Percentiles rank a stretch among this genome's conserved stretches.
Conservation (phyloP, 176 grass and related monocot genomes). For the Zoysia pacifica region DNA sequence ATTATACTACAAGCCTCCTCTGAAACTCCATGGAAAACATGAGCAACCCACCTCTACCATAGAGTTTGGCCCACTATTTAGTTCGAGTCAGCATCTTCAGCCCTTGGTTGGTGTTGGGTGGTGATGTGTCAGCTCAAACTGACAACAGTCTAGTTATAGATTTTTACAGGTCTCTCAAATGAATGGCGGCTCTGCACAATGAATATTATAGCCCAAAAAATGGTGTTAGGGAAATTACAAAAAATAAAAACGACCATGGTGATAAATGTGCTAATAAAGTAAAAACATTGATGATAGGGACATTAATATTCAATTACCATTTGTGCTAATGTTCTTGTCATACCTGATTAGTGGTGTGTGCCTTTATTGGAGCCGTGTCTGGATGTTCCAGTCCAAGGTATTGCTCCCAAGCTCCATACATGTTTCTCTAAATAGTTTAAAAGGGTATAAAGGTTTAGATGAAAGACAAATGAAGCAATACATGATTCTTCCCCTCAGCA, state of each 20-base stretch:
- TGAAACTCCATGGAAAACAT: slow-evolving; percentile 40
- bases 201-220: neutral
- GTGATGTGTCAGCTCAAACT: slow-evolving; percentile 2
- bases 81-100: slow-evolving; percentile 23
- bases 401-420: slow-evolving; percentile 99
- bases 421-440: slow-evolving; percentile 67
- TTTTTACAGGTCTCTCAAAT: slow-evolving; percentile 95
- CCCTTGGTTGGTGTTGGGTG: slow-evolving; percentile 39
- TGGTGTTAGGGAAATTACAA: neutral
- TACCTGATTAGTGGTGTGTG: slow-evolving; percentile 84
- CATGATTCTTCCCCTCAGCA: slow-evolving; percentile 16
- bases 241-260: neutral
- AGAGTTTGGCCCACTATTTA: slow-evolving; percentile 38
- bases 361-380: slow-evolving; percentile 84
- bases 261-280: neutral
- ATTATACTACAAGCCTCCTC: slow-evolving; percentile 26
- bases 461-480: slow-evolving; percentile 21
- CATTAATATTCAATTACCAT: neutral
- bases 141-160: slow-evolving; percentile 72
- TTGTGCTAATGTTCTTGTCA: neutral
- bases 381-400: slow-evolving; percentile 94
- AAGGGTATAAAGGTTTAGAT: neutral
- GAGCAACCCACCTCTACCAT: slow-evolving; percentile 39
- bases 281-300: neutral
- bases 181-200: slow-evolving; percentile 83